Evolutionary conservation across 2,329 filamentous ascomycete genomes (phyloP).

Genomic region (Chaetomiaceae sp.): DNA sequence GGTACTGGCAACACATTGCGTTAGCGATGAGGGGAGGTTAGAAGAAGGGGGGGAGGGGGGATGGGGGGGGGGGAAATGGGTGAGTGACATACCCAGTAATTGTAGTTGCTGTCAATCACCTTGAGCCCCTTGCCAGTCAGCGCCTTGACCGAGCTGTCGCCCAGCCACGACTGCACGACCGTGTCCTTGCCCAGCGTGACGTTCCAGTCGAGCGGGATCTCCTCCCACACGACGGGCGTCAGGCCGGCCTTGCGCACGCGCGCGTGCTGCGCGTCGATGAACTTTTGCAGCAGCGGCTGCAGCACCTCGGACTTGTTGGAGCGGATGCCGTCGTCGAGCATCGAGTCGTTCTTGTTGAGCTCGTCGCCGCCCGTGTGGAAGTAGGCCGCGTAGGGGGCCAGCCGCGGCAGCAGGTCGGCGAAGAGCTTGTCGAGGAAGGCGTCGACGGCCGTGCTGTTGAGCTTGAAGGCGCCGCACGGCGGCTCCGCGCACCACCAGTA

Average conservation of each 20-base stretch:
- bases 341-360: constrained; percentile 71
- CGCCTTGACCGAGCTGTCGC: constrained; percentile 55
- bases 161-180: constrained; percentile 76
- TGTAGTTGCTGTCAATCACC: constrained; percentile 70
- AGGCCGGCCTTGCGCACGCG: constrained; percentile 61
- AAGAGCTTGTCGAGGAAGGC: constrained; percentile 69
- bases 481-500: constrained; percentile 57
- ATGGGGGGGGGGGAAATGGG: neutral
- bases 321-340: constrained; percentile 66
- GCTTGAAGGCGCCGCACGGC: constrained; percentile 66
- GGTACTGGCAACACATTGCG: constrained; percentile 50
- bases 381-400: constrained; percentile 64
- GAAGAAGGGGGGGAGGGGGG: neutral
- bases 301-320: constrained; percentile 63
- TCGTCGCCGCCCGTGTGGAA: constrained; percentile 90
- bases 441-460: constrained; percentile 68
- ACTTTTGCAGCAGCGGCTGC: constrained; percentile 70
- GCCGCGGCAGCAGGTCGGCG: constrained; percentile 69
- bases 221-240: constrained; percentile 80
- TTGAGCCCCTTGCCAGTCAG: constrained; percentile 62
- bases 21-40: neutral
- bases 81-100: constrained; percentile 60
- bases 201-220: constrained; percentile 77
- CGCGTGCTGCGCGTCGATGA: constrained; percentile 66
- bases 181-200: constrained; percentile 66